Evolutionary conservation across 495 filamentous ascomycete genomes (phyloP), one percentile per base, ranked within the genome.

Genomic region (Trichocladium antarcticum): DNA sequence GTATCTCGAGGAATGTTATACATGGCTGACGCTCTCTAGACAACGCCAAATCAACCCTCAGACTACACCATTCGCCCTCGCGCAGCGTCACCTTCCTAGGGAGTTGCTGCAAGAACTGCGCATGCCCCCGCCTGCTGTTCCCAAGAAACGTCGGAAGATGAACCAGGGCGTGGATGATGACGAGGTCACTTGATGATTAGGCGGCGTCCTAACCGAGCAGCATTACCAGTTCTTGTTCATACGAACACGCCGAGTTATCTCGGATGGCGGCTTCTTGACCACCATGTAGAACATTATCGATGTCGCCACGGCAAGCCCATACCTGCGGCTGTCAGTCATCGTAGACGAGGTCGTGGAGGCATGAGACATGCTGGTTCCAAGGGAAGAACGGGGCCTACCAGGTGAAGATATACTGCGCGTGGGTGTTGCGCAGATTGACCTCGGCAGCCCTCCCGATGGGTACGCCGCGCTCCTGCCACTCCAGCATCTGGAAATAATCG

Each of bases 361-460:
- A 27, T 19, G 1, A n/a, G 5, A 47, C 36, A 14, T 12, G 36
- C 17, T 19, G n/a, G 8, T 3, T n/a, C 9, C 19, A 5, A 10
- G 10, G 4, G 2, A 7, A 14, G 16, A 10, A 32, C 3, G 16
- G 22, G 5, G 71, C 80, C 60, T 78, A 95, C 92, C 92, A 98
- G 44, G 92, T 98, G 63, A 95, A 89, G 48, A 98, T 96, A 61
- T 98, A 98, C 69, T 98, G 90, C 55, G 85, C 80, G 68, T 98
- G 92, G 65, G 90, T 96, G 62, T 98, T 98, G 61, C 85, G 78
- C 64, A 98, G 68, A 66, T 92, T 94, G 50, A 98, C 92, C 69
- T 92, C 87, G 5, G 92, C 78, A 5, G 87, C 69, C 60, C 89
- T 76, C n/a, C 87, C 93, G 63, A 97, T 90, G 1, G 92, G 92